Conservation (phyloP, 2,329 filamentous ascomycete species). For the Stachybotrys echinatus region DNA sequence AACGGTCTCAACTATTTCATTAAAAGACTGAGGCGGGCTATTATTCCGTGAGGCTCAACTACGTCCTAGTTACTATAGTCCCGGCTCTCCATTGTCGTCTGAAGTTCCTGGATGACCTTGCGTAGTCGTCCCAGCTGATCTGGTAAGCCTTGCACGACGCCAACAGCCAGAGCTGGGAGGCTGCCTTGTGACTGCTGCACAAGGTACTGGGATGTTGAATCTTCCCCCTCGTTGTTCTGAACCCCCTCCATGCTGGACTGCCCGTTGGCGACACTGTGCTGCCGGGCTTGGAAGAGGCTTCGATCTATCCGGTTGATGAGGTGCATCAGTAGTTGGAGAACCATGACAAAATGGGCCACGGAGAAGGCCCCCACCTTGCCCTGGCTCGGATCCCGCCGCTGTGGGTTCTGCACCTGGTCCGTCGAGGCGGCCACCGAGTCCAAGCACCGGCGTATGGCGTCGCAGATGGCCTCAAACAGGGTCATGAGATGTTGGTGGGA, state of each 20-base stretch:
- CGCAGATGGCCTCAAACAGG: neutral
- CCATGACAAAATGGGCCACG: neutral
- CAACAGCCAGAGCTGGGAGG: neutral
- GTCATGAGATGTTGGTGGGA: constrained; percentile 1
- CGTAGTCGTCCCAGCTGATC: neutral
- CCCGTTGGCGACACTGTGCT: neutral
- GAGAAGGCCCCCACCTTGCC: neutral
- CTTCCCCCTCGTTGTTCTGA: neutral
- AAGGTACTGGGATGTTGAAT: neutral
- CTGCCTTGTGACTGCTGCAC: neutral
- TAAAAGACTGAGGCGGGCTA: neutral
- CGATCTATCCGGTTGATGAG: neutral
- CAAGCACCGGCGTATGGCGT: neutral
- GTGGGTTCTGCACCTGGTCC: no score
- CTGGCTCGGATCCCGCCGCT: neutral
- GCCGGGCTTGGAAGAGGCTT: neutral
- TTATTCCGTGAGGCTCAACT: neutral
- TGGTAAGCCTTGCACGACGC: neutral
- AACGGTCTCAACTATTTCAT: neutral
- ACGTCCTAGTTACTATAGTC: neutral
- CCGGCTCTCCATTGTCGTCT: neutral
- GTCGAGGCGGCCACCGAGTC: neutral
- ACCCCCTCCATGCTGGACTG: neutral
- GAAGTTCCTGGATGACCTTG: neutral
- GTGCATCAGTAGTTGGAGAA: constrained; percentile 1